Evolutionary conservation across 345 rosid genomes (phyloP).

Genomic region (Gynandropsis gynandra): DNA sequence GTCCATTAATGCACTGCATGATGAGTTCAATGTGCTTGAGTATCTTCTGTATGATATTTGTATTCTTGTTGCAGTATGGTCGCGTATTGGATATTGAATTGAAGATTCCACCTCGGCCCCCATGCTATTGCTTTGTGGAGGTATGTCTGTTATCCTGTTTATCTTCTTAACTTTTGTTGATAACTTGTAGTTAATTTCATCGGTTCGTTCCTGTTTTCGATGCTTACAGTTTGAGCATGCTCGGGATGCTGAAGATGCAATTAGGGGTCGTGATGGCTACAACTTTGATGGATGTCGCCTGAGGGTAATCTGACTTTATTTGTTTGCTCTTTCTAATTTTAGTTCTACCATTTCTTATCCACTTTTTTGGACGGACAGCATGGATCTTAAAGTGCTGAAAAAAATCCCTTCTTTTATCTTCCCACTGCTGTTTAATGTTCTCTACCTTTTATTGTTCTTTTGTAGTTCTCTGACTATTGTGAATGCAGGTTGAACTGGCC

Average conservation of each 20-base stretch:
- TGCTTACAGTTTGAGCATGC: slow-evolving; percentile 45
- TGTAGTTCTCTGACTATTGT: slow-evolving; percentile 13
- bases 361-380: neutral
- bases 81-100: slow-evolving; percentile 83
- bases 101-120: slow-evolving; percentile 96
- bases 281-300: slow-evolving; percentile 69
- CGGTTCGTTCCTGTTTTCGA: slow-evolving; percentile 19
- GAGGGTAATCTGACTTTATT: slow-evolving; percentile 35
- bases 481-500: slow-evolving; percentile 87
- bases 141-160: slow-evolving; percentile 28
- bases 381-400: neutral
- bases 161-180: neutral
- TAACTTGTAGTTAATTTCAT: neutral
- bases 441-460: slow-evolving; percentile 2
- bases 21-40: neutral
- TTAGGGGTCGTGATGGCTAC: slow-evolving; percentile 80
- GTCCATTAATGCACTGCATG: too few species aligned
- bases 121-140: slow-evolving; percentile 95
- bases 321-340: neutral
- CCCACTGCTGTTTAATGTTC: slow-evolving; percentile 1
- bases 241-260: slow-evolving; percentile 74
- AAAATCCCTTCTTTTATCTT: neutral
- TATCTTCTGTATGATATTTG: neutral
- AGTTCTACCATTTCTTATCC: too few species aligned
- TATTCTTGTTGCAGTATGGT: slow-evolving; percentile 53